A percentile compares a stretch with the other conserved stretches of the same genome.
These are phyloP conservation scores for Perilla frutescens DNA, from an alignment of 257 asterid species.

Conservation along the genomic window DNA sequence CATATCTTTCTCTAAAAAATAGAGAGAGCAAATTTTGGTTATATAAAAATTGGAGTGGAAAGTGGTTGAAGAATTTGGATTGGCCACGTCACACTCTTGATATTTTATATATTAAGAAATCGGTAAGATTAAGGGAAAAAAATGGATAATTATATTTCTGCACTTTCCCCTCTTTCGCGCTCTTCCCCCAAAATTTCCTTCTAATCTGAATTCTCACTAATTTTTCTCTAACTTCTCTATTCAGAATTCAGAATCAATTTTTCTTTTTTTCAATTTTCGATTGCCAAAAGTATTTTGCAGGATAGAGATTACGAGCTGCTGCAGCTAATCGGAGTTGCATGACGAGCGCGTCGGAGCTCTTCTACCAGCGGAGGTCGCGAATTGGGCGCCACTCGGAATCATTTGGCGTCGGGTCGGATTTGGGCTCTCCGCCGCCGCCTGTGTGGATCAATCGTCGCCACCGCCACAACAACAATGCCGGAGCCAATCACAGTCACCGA, in stretches of 20 bases:
- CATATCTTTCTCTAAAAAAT: too few relatives aligned
- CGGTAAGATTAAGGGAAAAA: background rate
- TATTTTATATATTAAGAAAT: background rate
- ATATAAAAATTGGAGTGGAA: background rate
- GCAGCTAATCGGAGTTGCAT: conserved; percentile 49
- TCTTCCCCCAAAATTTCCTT: conserved; percentile 15
- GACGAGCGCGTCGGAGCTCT: conserved; percentile 92
- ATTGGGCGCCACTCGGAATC: conserved; percentile 61
- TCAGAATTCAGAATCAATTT: background rate
- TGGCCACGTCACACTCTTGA: background rate
- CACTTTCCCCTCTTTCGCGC: conserved; percentile 25
- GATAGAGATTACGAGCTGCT: conserved; percentile 17
- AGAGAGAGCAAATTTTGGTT: background rate
- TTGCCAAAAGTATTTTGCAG: background rate
- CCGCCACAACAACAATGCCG: conserved; percentile 37
- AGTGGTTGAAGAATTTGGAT: conserved; percentile 13
- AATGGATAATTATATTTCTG: background rate
- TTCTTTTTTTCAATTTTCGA: background rate
- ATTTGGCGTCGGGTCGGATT: conserved; percentile 39
- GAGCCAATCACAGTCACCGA: conserved; percentile 48
- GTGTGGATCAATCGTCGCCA: conserved; percentile 55
- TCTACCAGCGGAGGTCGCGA: conserved; percentile 74
- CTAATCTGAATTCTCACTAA: conserved; percentile 1
- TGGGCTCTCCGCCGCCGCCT: conserved; percentile 40
- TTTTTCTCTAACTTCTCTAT: background rate